Evolutionary conservation across 163 green algal species (phyloP), one percentile per base, ranked within the genome.

Genomic region (Botryococcus braunii): DNA sequence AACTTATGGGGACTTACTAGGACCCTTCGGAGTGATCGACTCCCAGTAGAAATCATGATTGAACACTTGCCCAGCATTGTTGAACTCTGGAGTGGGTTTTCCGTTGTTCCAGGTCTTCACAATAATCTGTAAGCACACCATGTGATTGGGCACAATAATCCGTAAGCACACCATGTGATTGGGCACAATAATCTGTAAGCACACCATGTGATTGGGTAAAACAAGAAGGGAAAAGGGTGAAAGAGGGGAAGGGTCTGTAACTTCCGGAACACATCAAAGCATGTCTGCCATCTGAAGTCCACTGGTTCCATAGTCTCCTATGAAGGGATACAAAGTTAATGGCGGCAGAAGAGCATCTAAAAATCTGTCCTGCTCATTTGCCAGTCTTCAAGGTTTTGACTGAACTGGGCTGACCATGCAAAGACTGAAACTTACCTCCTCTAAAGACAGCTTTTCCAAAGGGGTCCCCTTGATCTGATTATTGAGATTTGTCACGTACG

Each of bases 31-130:
- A 68, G 77, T 85, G 82, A 97, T 92, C 65, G 66, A 86, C 81
- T 95, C 84, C 91, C 91, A 97, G 86, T 95, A 97, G 76, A 97
- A 96, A 27, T 81, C 88, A 79, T 96, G 90, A 84, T 96, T 95
- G 78, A 74, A 83, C 82, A 82, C 75, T 83, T 97, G 91, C 6
- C 85, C 92, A 35, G 92, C 92, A 69, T 97, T 97, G 92, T 98
- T 98, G 84, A 98, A 98, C 39, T 85, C 86, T 37, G 93, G 80
- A 0, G 81, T 91, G 29, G 88, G 90, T 60, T 76, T 86, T 66
- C 91, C 91, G 48, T 77, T 79, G 79, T 97, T 97, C 84, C 92
- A 98, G 36, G 80, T 83, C 37, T 83, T 87, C 29, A 91, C 41
- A 41, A 95, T 83, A 57, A 94, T 84, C 80, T 85, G 73, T 31